Evolutionary conservation across 352 stramenopile genomes (phyloP).

Genomic region (Pythium sukuiense): DNA sequence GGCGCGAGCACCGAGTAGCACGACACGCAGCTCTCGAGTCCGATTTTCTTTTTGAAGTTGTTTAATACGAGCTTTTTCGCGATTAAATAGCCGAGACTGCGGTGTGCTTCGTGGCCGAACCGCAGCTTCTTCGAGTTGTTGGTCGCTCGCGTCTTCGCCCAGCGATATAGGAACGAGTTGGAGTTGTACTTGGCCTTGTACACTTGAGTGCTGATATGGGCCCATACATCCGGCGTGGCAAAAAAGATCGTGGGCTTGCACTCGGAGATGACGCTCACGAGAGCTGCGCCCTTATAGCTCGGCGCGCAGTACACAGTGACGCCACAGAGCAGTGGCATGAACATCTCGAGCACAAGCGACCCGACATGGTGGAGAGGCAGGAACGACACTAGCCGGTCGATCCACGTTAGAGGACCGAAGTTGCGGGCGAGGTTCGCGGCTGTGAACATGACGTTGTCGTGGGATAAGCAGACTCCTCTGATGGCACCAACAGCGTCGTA

Average conservation of each 20-base stretch:
- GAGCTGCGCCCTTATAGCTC: constrained; percentile 34
- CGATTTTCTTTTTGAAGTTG: constrained; percentile 78
- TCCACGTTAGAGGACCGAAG: constrained; percentile 49
- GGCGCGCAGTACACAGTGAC: constrained; percentile 63
- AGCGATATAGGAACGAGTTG: constrained; percentile 68
- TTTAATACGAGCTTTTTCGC: constrained; percentile 79
- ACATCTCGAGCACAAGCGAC: constrained; percentile 73
- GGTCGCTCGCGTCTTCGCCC: constrained; percentile 75
- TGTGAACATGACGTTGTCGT: constrained; percentile 86
- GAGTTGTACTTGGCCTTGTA: constrained; percentile 74
- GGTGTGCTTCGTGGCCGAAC: constrained; percentile 47
- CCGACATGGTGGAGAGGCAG: constrained; percentile 68
- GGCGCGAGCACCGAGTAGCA: constrained; percentile 79
- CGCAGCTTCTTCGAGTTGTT: constrained; percentile 82
- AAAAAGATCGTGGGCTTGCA: constrained; percentile 79
- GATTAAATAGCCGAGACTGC: constrained; percentile 74
- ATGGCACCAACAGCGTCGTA: constrained; percentile 56
- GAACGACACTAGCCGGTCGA: constrained; percentile 66
- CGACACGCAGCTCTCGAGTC: constrained; percentile 65
- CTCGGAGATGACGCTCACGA: constrained; percentile 53
- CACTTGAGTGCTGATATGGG: constrained; percentile 63
- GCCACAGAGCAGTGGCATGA: constrained; percentile 62
- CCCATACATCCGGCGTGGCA: constrained; percentile 70
- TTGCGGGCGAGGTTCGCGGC: constrained; percentile 56
- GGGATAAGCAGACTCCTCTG: constrained; percentile 58